These are phyloP conservation scores for Wickerhamomyces silvicola DNA, from an alignment of 805 yeast genomes.

Conservation along the genomic window DNA sequence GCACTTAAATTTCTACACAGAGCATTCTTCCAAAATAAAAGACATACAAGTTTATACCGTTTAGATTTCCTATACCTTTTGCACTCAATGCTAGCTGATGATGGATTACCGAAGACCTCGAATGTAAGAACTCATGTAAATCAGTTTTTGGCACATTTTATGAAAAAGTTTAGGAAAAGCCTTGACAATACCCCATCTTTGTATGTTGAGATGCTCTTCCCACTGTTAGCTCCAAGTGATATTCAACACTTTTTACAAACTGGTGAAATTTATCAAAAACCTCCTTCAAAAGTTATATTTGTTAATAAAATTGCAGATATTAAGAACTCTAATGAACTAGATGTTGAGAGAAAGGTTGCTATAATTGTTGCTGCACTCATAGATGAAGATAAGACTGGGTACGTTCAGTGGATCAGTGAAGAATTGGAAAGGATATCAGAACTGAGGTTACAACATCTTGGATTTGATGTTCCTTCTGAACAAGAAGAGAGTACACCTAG, in stretches of 20 bases:
- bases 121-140: slow-evolving; percentile 53
- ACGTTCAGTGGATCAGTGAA: slow-evolving; percentile 38
- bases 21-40: slow-evolving; percentile 57
- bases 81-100: slow-evolving; percentile 45
- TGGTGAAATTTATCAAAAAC: slow-evolving; percentile 37
- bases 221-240: slow-evolving; percentile 42
- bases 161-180: slow-evolving; percentile 48
- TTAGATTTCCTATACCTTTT: slow-evolving; percentile 65
- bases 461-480: slow-evolving; percentile 5
- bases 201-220: slow-evolving; percentile 61
- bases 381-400: slow-evolving; percentile 34
- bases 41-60: slow-evolving; percentile 51
- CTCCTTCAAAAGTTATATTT: slow-evolving; percentile 8
- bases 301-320: slow-evolving; percentile 22
- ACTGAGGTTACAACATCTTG: slow-evolving; percentile 16
- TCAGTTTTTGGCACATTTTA: slow-evolving; percentile 57
- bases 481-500: slow-evolving; percentile 1
- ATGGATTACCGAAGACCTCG: slow-evolving; percentile 40
- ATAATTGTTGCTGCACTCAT: slow-evolving; percentile 44
- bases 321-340: slow-evolving; percentile 19
- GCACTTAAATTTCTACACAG: slow-evolving; percentile 68
- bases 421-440: slow-evolving; percentile 30
- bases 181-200: slow-evolving; percentile 46
- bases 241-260: slow-evolving; percentile 48
- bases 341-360: slow-evolving; percentile 42